phyloP scores from a whole-genome alignment of 331 rosid species.

The Quercus tomentella region DNA sequence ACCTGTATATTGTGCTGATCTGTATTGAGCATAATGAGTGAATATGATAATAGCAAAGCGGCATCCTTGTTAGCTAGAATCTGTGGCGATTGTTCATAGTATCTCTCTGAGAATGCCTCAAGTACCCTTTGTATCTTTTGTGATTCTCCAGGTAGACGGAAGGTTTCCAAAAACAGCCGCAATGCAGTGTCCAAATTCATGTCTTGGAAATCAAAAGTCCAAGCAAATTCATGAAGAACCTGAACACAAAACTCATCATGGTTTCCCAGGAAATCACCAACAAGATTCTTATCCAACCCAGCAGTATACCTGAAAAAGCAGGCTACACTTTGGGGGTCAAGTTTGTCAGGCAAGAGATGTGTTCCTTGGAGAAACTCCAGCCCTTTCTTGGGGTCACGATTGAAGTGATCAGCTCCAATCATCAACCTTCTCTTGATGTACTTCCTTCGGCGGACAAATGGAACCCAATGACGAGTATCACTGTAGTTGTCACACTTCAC shows the following conservation, averaged over 20 bases:
- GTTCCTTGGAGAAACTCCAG: slow-evolving; percentile 94
- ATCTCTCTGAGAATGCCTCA: slow-evolving; percentile 98
- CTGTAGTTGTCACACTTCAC: slow-evolving; percentile 75
- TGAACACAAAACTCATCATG: slow-evolving; percentile 95
- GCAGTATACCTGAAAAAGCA: slow-evolving; percentile 86
- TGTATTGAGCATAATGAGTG: slow-evolving; percentile 86
- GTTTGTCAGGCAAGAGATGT: slow-evolving; percentile 89
- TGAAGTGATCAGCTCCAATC: slow-evolving; percentile 97
- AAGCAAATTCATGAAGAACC: slow-evolving; percentile 95
- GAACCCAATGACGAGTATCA: slow-evolving; percentile 88
- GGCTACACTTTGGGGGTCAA: slow-evolving; percentile 94
- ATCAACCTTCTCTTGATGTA: slow-evolving; percentile 81
- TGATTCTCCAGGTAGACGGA: slow-evolving; percentile 94
- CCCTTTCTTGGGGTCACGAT: slow-evolving; percentile 97
- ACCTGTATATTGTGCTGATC: slow-evolving; percentile 95
- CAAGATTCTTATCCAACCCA: slow-evolving; percentile 95
- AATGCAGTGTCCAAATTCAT: slow-evolving; percentile 88
- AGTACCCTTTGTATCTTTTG: slow-evolving; percentile 99
- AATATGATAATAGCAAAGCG: slow-evolving; percentile 81
- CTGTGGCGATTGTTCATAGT: slow-evolving; percentile 80
- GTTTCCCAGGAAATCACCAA: slow-evolving; percentile 95
- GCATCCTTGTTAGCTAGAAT: slow-evolving; percentile 93
- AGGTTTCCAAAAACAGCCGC: slow-evolving; percentile 88
- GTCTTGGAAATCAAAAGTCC: slow-evolving; percentile 94
- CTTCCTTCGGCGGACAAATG: slow-evolving; percentile 80